A percentile compares a stretch with the other conserved stretches of the same genome.
These are phyloP conservation scores for Ajuga reptans DNA, from an alignment of 305 asterid genomes.

Conservation along the genomic window DNA sequence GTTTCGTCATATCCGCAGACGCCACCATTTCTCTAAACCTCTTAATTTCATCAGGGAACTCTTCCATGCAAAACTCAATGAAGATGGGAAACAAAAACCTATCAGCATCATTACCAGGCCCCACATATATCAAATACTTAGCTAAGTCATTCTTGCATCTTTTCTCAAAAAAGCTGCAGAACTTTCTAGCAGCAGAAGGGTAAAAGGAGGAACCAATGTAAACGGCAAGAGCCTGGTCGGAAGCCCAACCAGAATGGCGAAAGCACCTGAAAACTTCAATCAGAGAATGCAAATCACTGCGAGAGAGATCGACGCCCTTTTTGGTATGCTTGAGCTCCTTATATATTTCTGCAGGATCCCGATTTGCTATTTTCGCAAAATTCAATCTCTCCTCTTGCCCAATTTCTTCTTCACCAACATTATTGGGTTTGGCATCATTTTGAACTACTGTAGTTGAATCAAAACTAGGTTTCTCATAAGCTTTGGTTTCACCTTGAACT, in stretches of 20 bases:
- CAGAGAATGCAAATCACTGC: constrained; percentile 51
- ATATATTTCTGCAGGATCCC: constrained; percentile 60
- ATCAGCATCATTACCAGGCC: constrained; percentile 60
- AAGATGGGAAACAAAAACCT: constrained; percentile 73
- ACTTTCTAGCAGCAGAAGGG: constrained; percentile 59
- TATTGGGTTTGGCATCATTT: constrained; percentile 28
- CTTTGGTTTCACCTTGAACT: no score
- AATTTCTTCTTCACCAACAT: constrained; percentile 24
- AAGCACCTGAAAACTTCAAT: constrained; percentile 46
- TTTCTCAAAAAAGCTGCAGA: constrained; percentile 43
- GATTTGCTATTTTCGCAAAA: constrained; percentile 28
- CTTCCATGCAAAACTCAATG: constrained; percentile 70
- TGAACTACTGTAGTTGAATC: constrained; percentile 22
- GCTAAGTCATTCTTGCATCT: constrained; percentile 43
- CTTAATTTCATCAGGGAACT: constrained; percentile 61
- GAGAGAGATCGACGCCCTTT: constrained; percentile 26
- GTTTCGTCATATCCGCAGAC: constrained; percentile 83
- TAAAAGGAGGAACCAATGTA: constrained; percentile 72
- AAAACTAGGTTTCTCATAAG: no score
- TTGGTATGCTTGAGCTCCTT: constrained; percentile 37
- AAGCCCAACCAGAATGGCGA: constrained; percentile 72
- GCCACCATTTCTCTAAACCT: constrained; percentile 68
- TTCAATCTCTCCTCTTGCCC: constrained; percentile 27
- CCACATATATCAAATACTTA: constrained; percentile 49
- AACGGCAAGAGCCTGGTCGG: constrained; percentile 67